Evolutionary conservation across 257 asterid genomes (phyloP).

Genomic region (Craterostigma plantagineum): DNA sequence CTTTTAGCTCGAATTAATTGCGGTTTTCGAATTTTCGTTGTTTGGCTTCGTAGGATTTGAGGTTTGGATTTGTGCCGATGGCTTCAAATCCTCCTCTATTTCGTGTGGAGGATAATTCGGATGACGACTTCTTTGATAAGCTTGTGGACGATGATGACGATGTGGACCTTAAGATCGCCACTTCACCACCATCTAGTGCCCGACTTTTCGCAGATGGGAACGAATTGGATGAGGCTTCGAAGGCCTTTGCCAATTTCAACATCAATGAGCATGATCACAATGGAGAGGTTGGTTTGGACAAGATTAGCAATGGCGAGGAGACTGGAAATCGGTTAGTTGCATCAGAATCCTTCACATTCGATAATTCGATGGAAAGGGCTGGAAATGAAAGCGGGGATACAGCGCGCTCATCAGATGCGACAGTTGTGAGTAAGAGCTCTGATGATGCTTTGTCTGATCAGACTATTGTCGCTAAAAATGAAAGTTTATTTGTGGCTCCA

Average conservation of each 20-base stretch:
- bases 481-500: slow-evolving; percentile 22
- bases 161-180: slow-evolving; percentile 26
- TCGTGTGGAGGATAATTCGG: slow-evolving; percentile 87
- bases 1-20: too few relatives aligned
- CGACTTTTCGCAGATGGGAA: slow-evolving; percentile 21
- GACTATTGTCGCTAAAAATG: slow-evolving; percentile 9
- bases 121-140: slow-evolving; percentile 87
- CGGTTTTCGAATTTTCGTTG: too few relatives aligned
- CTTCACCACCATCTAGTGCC: slow-evolving; percentile 15
- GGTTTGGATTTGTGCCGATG: slow-evolving; percentile 37
- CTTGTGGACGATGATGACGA: slow-evolving; percentile 74
- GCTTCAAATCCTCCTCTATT: slow-evolving; percentile 96
- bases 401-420: slow-evolving; percentile 16
- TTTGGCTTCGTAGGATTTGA: neutral
- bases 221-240: slow-evolving; percentile 47
- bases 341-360: slow-evolving; percentile 26
- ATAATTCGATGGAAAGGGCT: slow-evolving; percentile 8
- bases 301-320: slow-evolving; percentile 9
- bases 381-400: slow-evolving; percentile 20
- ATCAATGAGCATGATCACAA: slow-evolving; percentile 23
- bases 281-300: slow-evolving; percentile 14
- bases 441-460: slow-evolving; percentile 14
- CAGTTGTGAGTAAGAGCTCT: slow-evolving; percentile 14
- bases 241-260: slow-evolving; percentile 57
- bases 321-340: slow-evolving; percentile 16